Conservation (phyloP, 345 rosid genomes). For the Barbarea vulgaris region DNA sequence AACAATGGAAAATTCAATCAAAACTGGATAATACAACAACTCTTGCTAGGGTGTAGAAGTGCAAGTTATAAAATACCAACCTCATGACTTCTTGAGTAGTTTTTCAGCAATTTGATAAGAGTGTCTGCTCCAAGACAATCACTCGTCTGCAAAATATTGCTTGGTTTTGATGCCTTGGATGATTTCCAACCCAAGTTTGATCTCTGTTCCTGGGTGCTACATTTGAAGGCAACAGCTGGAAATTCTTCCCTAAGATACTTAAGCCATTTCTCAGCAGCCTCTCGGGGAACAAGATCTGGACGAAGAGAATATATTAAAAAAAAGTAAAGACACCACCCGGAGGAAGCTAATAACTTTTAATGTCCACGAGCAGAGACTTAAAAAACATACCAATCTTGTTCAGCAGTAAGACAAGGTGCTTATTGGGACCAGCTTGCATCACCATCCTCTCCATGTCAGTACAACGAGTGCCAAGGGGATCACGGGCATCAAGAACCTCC, state of each 20-base stretch:
- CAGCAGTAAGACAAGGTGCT: slow-evolving; percentile 79
- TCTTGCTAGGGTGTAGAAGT: not conserved
- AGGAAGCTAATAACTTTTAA: not conserved
- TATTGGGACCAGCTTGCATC: slow-evolving; percentile 72
- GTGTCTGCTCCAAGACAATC: slow-evolving; percentile 99
- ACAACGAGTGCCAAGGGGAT: slow-evolving; percentile 93
- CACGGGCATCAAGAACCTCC: slow-evolving; percentile 96
- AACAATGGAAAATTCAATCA: not conserved
- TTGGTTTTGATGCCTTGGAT: slow-evolving; percentile 66
- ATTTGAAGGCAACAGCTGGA: slow-evolving; percentile 97
- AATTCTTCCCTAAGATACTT: slow-evolving; percentile 89
- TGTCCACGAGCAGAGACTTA: not conserved
- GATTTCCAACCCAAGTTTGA: slow-evolving; percentile 96
- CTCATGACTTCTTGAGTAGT: slow-evolving; percentile 95
- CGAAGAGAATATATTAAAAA: not conserved
- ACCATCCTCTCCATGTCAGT: slow-evolving; percentile 96
- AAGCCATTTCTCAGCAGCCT: slow-evolving; percentile 96
- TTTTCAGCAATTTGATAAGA: slow-evolving; percentile 84
- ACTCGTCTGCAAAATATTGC: slow-evolving; percentile 76
- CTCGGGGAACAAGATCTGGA: slow-evolving; percentile 97
- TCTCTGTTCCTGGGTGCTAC: slow-evolving; percentile 93
- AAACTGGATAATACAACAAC: slow-evolving; percentile 9
- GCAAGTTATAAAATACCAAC: slow-evolving; percentile 36
- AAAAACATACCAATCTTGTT: slow-evolving; percentile 78
- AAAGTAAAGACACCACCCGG: not conserved